Evolutionary conservation across 208 protist genomes (phyloP).

Genomic region (Phytomonas serpens): DNA sequence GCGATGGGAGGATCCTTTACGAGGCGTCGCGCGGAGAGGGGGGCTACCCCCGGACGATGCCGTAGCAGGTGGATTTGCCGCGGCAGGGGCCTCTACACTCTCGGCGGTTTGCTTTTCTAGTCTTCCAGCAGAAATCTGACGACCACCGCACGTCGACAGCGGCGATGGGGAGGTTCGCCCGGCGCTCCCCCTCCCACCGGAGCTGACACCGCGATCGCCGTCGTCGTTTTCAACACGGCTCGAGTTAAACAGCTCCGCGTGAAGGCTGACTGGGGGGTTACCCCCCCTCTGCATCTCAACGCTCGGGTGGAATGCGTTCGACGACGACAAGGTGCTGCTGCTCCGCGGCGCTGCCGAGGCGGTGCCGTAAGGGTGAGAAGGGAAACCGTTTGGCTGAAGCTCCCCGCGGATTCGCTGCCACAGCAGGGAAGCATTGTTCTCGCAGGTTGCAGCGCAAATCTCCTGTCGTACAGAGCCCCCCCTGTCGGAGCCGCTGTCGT

Average conservation of each 20-base stretch:
- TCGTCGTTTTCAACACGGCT: not conserved
- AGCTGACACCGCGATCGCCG: not conserved
- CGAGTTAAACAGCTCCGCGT: not conserved
- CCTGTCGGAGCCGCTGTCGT: conserved; percentile 10
- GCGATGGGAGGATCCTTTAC: not conserved
- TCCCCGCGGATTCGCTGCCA: not conserved
- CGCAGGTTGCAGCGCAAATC: not conserved
- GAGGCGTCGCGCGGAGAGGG: not conserved
- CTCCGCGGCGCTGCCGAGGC: not conserved
- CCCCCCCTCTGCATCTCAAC: not conserved
- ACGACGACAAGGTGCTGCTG: not conserved
- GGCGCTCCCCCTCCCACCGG: not conserved
- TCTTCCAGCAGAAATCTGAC: not conserved
- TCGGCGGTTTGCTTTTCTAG: not conserved
- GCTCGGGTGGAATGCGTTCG: not conserved
- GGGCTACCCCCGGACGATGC: not conserved
- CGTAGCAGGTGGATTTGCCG: not conserved
- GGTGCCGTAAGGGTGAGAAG: not conserved
- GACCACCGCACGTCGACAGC: not conserved
- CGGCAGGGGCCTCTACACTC: not conserved
- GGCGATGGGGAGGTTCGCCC: not conserved
- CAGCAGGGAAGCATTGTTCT: not conserved
- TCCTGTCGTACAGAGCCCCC: not conserved
- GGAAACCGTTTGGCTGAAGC: not conserved
- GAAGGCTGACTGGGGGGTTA: not conserved